Base-by-base conservation (phyloP, 768 basidiomycete genomes). In the Lactarius deliciosus region DNA sequence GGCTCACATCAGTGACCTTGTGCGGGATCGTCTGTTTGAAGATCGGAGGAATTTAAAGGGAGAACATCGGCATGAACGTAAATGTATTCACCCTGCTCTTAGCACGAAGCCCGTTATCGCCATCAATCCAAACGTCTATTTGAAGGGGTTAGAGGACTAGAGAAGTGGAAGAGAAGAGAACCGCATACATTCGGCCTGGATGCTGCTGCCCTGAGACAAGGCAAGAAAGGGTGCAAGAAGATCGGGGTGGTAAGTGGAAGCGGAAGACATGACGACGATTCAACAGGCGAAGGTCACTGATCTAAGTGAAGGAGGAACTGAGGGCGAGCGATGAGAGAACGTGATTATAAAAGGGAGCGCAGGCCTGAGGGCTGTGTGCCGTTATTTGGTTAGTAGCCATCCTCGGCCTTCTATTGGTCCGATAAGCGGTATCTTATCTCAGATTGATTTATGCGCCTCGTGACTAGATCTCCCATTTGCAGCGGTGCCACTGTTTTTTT, bases 51-150 rank as follows among this genome's bases (percentile, higher is more conserved):
- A 41, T 56, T 61, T 16, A 63, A 20, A 20, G 16, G 28, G 22
- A 9, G 36, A 65, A 62, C 43, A n/a, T 63, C 64, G 68, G 28
- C 64, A 34, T 18, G 60, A 9, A 28, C 50, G 34, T 28, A 45
- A 47, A 57, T 28, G 18, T 16, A 79, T 88, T 56, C 69, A 93
- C 93, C 38, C 90, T 97, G 71, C 96, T 98, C 85, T 99, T 99
- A 73, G 89, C 96, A 77, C 97, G 93, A 70, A 97, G 86, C 70
- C 92, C 96, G 71, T 85, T 84, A 76, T 98, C 91, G 69, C 96
- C 96, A 76, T 98, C 96, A 76, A 98, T 89, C 96, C 96, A 98
- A 80, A 98, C 91, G 78, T 98, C 95, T 98, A 77, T 50, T 63
- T 70, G 70, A 68, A 66, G 56, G 63, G 1, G 50, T 36, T 68